Base-by-base conservation (phyloP, 441 rosid species). In the Biscutella laevigata region DNA sequence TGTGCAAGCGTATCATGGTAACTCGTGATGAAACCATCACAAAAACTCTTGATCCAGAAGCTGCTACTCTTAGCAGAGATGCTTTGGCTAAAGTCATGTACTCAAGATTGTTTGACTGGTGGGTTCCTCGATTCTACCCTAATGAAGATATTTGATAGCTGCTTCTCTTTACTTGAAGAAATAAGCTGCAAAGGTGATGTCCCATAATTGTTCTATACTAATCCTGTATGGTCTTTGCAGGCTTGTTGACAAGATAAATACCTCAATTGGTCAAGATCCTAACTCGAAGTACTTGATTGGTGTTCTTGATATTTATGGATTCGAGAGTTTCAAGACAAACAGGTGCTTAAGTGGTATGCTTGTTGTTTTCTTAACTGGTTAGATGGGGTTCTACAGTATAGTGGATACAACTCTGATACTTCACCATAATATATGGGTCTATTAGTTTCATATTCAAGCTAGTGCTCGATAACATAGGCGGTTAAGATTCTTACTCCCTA, bases 311-410 rank as follows among this genome's bases (percentile, higher is more conserved):
- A 90, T 90, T 47, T 90, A 90, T 71, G 97, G 97, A 64, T 90
- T 90, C 66, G 97, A 90, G 80, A 90, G 95, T 81, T 90, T 90
- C 87, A 84, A 86, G 79, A 90, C 94, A 72, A 90, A 90, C 86
- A 90, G 97, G 97, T 90, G 87, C 88, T 77, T 84, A 70, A 68
- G 71, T 39, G 77, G 82, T 79, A 77, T 70, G 81, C 84, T 77
- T 73, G 71, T 66, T 71, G 77, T 70, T 64, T 68, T 65, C 34
- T 39, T 72, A 46, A 59, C 37, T 64, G 63, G 55, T 37, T 48
- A 54, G 67, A 52, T 76, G 21, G 48, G 21, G 61, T 44, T 59
- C n/a, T 25, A n/a, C n/a, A n/a, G n/a, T n/a, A n/a, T n/a, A n/a
- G n/a, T n/a, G n/a, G n/a, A n/a, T n/a, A n/a, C n/a, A n/a, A n/a